phyloP scores from a whole-genome alignment of 2,329 filamentous ascomycete species.

The Colletotrichum tofieldiae region DNA sequence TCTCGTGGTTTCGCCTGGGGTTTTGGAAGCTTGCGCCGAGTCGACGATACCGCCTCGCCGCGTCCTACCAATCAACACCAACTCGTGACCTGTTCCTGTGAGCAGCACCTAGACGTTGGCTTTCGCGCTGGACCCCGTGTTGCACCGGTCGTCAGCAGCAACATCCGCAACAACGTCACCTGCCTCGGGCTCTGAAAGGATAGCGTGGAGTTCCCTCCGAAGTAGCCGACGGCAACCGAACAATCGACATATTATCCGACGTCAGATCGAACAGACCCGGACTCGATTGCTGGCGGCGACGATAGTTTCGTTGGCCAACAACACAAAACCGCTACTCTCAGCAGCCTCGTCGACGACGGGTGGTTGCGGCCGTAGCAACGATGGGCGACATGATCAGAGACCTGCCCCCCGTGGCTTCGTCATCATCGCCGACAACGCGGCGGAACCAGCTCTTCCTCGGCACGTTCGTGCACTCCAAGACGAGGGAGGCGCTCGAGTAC shows the following conservation, averaged over 20 bases:
- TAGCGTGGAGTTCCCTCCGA: neutral
- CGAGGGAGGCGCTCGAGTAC: slow-evolving; percentile 64
- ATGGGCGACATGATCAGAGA: slow-evolving; percentile 42
- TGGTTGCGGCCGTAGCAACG: too few relatives aligned
- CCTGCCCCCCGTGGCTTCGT: slow-evolving; percentile 20
- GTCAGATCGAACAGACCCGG: neutral
- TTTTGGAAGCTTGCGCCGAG: neutral
- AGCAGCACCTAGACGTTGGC: neutral
- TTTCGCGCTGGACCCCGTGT: neutral
- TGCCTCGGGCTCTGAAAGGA: neutral
- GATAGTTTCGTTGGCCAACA: neutral
- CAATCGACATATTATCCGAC: slow-evolving; percentile 6
- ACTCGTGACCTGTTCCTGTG: neutral
- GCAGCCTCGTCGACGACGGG: neutral
- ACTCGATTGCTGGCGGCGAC: neutral
- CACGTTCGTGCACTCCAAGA: slow-evolving; percentile 69
- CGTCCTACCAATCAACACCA: neutral
- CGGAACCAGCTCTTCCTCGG: slow-evolving; percentile 66
- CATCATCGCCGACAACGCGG: neutral
- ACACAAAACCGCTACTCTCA: too few relatives aligned
- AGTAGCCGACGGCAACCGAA: slow-evolving; percentile 23
- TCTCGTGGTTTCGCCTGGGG: neutral
- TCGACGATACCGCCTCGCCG: neutral
- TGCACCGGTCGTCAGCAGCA: neutral
- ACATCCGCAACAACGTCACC: neutral